Evolutionary conservation across 2,329 filamentous ascomycete species (phyloP), one percentile per base, ranked within the genome.

Genomic region (Alternaria sp.): DNA sequence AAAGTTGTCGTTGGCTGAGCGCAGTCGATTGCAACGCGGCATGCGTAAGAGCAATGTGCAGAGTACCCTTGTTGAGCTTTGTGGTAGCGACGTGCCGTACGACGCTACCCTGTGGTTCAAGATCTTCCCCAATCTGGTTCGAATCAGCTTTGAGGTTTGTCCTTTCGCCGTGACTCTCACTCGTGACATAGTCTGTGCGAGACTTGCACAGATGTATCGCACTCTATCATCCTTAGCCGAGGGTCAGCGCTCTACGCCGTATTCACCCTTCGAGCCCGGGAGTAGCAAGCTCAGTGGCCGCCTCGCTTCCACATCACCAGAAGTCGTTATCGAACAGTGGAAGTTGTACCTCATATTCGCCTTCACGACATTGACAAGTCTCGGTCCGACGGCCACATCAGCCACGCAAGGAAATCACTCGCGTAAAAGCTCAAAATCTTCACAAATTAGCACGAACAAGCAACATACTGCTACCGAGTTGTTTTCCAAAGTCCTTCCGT

Each of bases 31-130:
- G 43, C 94, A 98, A 75, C 90, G 96, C 66, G 95, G 95, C 9
- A 90, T 97, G 79, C 90, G 94, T 70, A 93, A 91, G 76, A 92
- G 89, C 75, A 93, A 93, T 71, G 90, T 90, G 49, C 90, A 94
- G 72, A 94, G 93, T 66, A 95, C 93, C 3, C 83, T 99, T 18
- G 92, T 98, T 33, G 95, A 98, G 77, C 87, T 99, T 23, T 98
- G 96, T 80, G 95, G 93, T 71, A 98, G 96, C 80, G 96, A 98
- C 71, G 89, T 96, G 25, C 93, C 94, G 1, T 97, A 98, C 74
- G 96, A 99, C 77, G 91, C 93, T 3, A 97, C 94, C 0, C 83
- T 99, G 12, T 99, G 96, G 96, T 96, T 96, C 82, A 99, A 98
- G 76, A 91, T 98, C 18, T 99, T 99, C 74, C 96, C 96, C 4